A percentile compares a stretch with the other conserved stretches of the same genome.
phyloP scores from a whole-genome alignment of 306 rosid genomes.

The Mimosa pudica region DNA sequence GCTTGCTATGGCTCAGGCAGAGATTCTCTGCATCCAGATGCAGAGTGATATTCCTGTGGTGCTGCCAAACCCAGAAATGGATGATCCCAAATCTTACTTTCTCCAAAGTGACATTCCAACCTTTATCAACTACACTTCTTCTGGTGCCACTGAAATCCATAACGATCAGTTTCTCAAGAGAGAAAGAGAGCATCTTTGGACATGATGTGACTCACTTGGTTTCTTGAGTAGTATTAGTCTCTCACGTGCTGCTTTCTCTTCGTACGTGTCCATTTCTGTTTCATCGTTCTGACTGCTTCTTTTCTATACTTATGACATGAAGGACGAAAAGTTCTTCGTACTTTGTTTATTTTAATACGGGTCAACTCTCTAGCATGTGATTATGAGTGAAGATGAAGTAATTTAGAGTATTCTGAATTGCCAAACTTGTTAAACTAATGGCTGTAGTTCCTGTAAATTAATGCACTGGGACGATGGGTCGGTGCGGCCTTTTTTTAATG shows the following conservation, averaged over 20 bases:
- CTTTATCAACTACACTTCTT: constrained; percentile 49
- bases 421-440: constrained; percentile 19
- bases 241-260: constrained; percentile 20
- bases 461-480: constrained; percentile 38
- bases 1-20: constrained; percentile 88
- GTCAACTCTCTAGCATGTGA: constrained; percentile 81
- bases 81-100: constrained; percentile 47
- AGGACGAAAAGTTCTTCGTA: not conserved
- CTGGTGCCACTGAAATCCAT: constrained; percentile 54
- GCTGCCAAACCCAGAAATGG: constrained; percentile 36
- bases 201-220: constrained; percentile 54
- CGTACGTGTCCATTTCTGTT: not conserved
- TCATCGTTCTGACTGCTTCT: constrained; percentile 25
- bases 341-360: not conserved
- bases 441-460: constrained; percentile 33
- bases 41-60: constrained; percentile 52
- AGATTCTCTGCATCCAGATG: constrained; percentile 87
- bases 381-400: constrained; percentile 17
- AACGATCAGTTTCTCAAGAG: constrained; percentile 62
- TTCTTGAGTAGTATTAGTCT: constrained; percentile 47
- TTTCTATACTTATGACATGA: not conserved
- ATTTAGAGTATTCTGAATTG: constrained; percentile 34
- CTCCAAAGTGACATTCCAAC: constrained; percentile 51
- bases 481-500: constrained; percentile 35
- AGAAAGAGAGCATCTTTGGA: constrained; percentile 55